Evolutionary conservation across 2,329 filamentous ascomycete species (phyloP).

Genomic region (Pestalotiopsis sp.): DNA sequence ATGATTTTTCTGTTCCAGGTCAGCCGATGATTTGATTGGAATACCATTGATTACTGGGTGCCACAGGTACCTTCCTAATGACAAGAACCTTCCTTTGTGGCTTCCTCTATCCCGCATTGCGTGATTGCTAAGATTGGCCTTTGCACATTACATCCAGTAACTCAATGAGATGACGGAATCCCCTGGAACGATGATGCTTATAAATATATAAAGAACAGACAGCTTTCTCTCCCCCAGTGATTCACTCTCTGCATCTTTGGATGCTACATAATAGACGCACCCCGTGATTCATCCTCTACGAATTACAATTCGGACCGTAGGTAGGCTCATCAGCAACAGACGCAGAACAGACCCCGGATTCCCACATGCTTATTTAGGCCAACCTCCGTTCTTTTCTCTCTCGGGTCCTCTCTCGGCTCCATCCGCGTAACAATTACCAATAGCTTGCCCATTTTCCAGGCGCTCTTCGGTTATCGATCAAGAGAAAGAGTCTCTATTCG

Average conservation of each 20-base stretch:
- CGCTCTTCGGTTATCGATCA: background rate
- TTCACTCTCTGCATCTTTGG: background rate
- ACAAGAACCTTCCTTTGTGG: background rate
- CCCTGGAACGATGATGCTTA: conserved; percentile 12
- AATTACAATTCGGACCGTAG: too few relatives aligned
- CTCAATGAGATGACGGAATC: conserved; percentile 3
- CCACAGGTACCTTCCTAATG: background rate
- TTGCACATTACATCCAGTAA: background rate
- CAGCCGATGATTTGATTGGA: too few relatives aligned
- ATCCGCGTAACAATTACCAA: conserved; percentile 5
- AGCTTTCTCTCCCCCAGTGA: background rate
- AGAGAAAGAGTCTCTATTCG: background rate
- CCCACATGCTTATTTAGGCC: conserved; percentile 10
- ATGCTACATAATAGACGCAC: too few relatives aligned
- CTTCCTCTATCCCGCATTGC: background rate
- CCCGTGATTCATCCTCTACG: too few relatives aligned
- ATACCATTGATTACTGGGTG: too few relatives aligned
- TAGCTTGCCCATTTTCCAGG: background rate
- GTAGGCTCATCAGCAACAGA: too few relatives aligned
- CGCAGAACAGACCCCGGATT: background rate
- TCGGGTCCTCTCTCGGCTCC: background rate
- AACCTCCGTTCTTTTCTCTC: background rate
- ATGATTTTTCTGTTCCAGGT: too few relatives aligned
- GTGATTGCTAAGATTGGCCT: background rate
- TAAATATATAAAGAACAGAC: background rate